Evolutionary conservation across 805 yeast genomes (phyloP), one percentile per base, ranked within the genome.

Genomic region (Suhomyces pyralidae): DNA sequence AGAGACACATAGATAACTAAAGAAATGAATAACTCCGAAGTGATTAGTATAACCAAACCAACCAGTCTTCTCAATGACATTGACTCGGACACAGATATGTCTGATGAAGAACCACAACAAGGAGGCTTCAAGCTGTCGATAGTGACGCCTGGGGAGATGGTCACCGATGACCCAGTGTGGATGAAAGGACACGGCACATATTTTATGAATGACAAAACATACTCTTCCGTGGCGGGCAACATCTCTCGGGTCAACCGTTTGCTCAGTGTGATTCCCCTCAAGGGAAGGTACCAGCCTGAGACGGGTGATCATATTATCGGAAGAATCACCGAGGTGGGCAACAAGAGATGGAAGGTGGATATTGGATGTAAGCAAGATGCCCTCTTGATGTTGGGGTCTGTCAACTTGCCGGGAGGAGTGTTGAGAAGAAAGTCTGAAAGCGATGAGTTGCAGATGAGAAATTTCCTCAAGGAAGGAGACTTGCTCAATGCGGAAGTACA

Each of bases 171-270:
- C 63, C 89, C 97, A 6, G 80, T 86, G 2, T 94, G 98, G 97
- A 94, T 94, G 99, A 82, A 96, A 64, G 99, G 99, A 28, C 99
- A 93, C 65, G 99, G 99, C 5, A 94, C 98, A 0, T 94, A 90
- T 67, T 82, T 85, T 58, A 71, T 87, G 40, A 84, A 83, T 32
- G 86, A 86, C 58, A 76, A 80, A 60, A 90, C 97, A 0, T 90
- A 82, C 67, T 86, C 97, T 2, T 86, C 97, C 0, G 97, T 93
- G 6, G 97, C 97, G 0, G 99, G 99, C 4, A 84, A 85, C 9
- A 85, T 94, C 4, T 81, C 88, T 1, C 79, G 93, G 56, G 97
- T 92, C 50, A 94, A 94, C 68, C 83, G 92, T 61, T 77, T 94
- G 53, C 77, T 94, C 53, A 85, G 92, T 62, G 98, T 94, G 17